Evolutionary conservation across 345 rosid species (phyloP).

Genomic region (Draba incana): DNA sequence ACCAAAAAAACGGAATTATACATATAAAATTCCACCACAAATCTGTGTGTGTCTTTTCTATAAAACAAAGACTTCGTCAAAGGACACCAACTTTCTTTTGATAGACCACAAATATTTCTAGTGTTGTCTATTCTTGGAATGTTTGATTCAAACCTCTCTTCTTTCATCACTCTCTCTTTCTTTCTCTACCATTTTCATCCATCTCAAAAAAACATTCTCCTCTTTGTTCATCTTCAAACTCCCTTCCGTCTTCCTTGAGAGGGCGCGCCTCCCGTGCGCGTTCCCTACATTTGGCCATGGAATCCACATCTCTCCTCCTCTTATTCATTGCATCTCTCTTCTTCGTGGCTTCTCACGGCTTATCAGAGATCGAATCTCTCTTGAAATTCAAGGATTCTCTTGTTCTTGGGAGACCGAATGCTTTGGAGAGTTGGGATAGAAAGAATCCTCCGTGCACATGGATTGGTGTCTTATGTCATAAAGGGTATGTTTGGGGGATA

Average conservation of each 20-base stretch:
- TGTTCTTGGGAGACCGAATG: constrained; percentile 24
- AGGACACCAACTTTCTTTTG: constrained; percentile 15
- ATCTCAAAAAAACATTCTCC: not conserved
- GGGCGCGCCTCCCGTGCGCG: constrained; percentile 68
- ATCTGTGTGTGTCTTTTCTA: constrained; percentile 4
- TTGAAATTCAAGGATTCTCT: constrained; percentile 64
- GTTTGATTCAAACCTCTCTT: constrained; percentile 30
- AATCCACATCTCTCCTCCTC: constrained; percentile 22
- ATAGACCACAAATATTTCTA: constrained; percentile 28
- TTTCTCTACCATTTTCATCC: constrained; percentile 20
- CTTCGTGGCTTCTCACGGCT: constrained; percentile 30
- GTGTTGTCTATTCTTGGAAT: constrained; percentile 27
- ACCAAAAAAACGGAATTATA: constrained; percentile 6
- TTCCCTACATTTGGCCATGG: constrained; percentile 39
- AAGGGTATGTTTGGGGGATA: constrained; percentile 60
- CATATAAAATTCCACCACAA: constrained; percentile 19
- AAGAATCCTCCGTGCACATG: constrained; percentile 56
- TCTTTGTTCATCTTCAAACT: constrained; percentile 22
- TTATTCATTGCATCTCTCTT: constrained; percentile 18
- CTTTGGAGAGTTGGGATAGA: constrained; percentile 54
- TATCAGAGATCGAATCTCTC: constrained; percentile 55
- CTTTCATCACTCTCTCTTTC: constrained; percentile 28
- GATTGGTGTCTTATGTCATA: constrained; percentile 62
- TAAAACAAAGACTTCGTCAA: constrained; percentile 34
- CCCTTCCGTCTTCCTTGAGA: constrained; percentile 47